Conservation (phyloP, 78 protist genomes). For the Tieghemostelium lacteum region DNA sequence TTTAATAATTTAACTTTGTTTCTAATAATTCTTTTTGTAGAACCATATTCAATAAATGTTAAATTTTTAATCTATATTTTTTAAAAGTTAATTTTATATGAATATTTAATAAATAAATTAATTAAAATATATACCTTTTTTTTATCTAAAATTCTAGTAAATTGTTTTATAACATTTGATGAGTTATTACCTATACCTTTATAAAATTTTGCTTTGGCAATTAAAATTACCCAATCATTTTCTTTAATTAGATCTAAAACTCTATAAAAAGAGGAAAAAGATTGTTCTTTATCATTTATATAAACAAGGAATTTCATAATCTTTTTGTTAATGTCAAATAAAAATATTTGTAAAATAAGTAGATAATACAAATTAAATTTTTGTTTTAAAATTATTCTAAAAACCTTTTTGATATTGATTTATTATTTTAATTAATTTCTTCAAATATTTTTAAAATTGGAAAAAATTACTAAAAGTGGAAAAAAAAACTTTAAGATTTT, state of each 20-base stretch:
- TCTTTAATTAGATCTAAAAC: constrained; percentile 20
- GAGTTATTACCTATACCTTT: constrained; percentile 35
- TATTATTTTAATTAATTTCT: no score
- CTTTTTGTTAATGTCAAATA: no score
- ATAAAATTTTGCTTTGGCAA: constrained; percentile 27
- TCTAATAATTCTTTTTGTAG: constrained; percentile 28
- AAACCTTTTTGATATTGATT: no score
- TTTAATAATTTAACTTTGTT: constrained; percentile 24
- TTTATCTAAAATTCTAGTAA: constrained; percentile 50
- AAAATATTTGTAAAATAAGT: no score
- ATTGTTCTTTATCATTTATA: constrained; percentile 30
- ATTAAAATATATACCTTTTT: constrained; percentile 7
- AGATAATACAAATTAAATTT: no score
- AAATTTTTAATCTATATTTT: constrained; percentile 41
- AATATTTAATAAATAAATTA: no score
- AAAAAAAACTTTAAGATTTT: no score
- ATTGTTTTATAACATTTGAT: constrained; percentile 27
- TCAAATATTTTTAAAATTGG: not conserved
- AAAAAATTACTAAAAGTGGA: not conserved
- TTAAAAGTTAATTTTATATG: not conserved
- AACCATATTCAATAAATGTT: constrained; percentile 40
- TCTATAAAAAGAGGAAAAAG: constrained; percentile 46
- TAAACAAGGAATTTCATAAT: constrained; percentile 40
- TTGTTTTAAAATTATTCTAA: no score
- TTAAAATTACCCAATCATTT: constrained; percentile 50